Evolutionary conservation across 768 basidiomycete genomes (phyloP).

Genomic region (Boletus reticuloceps): DNA sequence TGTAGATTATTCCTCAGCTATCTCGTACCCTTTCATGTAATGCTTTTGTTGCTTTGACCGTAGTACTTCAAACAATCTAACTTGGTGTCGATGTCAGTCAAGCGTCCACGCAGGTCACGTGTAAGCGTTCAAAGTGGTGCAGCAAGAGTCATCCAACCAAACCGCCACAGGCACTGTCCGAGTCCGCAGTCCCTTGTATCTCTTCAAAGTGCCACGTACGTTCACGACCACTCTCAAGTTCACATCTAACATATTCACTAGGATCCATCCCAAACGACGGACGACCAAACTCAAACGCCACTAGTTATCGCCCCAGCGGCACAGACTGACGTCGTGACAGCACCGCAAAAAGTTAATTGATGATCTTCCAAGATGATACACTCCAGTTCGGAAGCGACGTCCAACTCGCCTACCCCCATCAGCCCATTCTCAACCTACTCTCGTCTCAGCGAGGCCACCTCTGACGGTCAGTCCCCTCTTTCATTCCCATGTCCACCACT

Average conservation of each 20-base stretch:
- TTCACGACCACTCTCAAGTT: neutral
- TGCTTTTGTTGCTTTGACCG: too few relatives aligned
- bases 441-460: slow-evolving; percentile 47
- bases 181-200: neutral
- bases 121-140: neutral
- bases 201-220: neutral
- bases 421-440: slow-evolving; percentile 41
- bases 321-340: neutral
- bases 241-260: neutral
- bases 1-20: neutral
- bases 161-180: neutral
- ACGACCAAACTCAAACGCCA: neutral
- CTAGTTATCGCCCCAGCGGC: neutral
- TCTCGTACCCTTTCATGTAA: too few relatives aligned
- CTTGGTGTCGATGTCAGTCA: neutral
- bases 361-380: slow-evolving; percentile 28
- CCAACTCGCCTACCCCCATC: slow-evolving; percentile 33
- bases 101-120: slow-evolving; percentile 8
- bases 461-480: slow-evolving; percentile 39
- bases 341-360: slow-evolving; percentile 7
- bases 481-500: neutral
- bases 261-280: too few relatives aligned
- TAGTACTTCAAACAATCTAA: neutral
- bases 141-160: neutral
- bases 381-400: slow-evolving; percentile 36